These are phyloP conservation scores for Funneliformis caledonium DNA, from an alignment of 371 early-diverging fungal genomes.

Conservation along the genomic window DNA sequence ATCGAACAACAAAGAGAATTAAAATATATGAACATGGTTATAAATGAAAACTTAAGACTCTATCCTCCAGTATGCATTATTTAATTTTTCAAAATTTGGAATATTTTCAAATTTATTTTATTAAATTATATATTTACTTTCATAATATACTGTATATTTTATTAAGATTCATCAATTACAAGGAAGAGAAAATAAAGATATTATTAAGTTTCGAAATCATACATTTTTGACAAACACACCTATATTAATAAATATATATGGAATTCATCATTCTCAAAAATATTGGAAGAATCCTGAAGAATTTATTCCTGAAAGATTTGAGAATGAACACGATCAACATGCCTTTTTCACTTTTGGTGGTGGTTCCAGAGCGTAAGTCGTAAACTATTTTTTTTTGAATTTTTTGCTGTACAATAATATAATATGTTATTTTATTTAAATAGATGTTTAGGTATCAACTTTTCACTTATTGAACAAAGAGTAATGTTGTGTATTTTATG, in stretches of 20 bases:
- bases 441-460: no score
- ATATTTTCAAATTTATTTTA: no score
- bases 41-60: slow-evolving; percentile 10
- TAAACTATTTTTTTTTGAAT: no score
- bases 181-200: background rate
- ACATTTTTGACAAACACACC: background rate
- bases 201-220: background rate
- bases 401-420: no score
- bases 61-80: slow-evolving; percentile 15
- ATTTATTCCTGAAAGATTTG: slow-evolving; percentile 27
- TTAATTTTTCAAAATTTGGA: no score
- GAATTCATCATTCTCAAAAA: background rate
- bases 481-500: no score
- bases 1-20: slow-evolving; percentile 8
- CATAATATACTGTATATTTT: no score
- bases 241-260: background rate
- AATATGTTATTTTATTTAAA: no score
- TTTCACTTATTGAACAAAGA: no score
- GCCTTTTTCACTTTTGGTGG: background rate
- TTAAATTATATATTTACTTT: no score
- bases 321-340: background rate
- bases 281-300: slow-evolving; percentile 8
- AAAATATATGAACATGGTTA: slow-evolving; percentile 13
- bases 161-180: background rate
- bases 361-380: background rate